Evolutionary conservation across 208 protist species (phyloP).

Genomic region (Tritrichomonas musculus): DNA sequence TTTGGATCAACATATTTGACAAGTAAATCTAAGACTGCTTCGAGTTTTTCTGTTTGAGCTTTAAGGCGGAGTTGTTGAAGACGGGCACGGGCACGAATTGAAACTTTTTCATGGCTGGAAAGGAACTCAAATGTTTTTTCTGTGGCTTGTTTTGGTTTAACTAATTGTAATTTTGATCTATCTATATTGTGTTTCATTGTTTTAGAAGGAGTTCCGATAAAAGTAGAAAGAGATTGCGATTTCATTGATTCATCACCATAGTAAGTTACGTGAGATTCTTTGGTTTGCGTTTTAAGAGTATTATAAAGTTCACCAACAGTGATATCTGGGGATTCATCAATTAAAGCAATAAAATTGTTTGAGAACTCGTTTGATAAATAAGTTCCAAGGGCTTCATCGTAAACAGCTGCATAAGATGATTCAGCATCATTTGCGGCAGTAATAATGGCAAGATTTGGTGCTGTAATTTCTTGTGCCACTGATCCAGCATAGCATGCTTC

Average conservation of each 20-base stretch:
- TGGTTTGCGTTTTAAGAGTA: not conserved
- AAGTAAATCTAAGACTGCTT: no score
- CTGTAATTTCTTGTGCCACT: slow-evolving; percentile 28
- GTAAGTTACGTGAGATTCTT: not conserved
- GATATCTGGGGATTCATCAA: not conserved
- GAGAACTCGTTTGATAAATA: slow-evolving; percentile 11
- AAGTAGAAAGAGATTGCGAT: not conserved
- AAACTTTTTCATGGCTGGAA: no score
- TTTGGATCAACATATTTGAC: no score
- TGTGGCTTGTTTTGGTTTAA: no score
- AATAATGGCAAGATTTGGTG: not conserved
- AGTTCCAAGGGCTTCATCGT: not conserved
- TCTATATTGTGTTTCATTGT: no score
- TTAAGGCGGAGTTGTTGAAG: no score
- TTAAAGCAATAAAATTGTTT: not conserved
- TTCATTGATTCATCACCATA: not conserved
- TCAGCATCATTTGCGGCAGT: not conserved
- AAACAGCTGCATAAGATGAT: not conserved
- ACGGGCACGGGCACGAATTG: no score
- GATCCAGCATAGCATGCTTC: slow-evolving; percentile 56
- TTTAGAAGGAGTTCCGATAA: not conserved
- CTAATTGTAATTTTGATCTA: no score
- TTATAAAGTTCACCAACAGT: not conserved
- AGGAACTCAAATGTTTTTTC: no score
- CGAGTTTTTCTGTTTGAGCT: no score